Evolutionary conservation across 345 rosid genomes (phyloP).

Genomic region (Adansonia digitata): DNA sequence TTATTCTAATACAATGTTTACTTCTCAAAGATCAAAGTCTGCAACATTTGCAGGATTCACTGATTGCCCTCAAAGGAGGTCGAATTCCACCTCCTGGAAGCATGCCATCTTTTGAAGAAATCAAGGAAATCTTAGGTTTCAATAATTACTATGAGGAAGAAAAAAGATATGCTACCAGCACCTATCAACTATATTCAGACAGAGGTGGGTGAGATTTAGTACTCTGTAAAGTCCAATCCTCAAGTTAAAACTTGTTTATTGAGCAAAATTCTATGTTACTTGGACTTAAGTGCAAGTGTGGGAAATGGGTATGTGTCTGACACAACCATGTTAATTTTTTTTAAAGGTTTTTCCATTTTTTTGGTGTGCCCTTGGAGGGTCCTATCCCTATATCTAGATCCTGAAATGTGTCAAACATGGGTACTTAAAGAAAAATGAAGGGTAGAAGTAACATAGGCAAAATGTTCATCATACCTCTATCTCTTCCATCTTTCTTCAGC

Average conservation of each 20-base stretch:
- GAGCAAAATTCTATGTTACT: background rate
- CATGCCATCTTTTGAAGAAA: conserved; percentile 78
- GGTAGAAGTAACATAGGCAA: no score
- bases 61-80: conserved; percentile 77
- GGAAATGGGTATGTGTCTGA: background rate
- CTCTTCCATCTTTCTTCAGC: background rate
- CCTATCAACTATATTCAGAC: conserved; percentile 31
- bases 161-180: conserved; percentile 46
- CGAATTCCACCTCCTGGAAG: conserved; percentile 90
- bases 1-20: background rate
- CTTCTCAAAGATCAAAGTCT: background rate
- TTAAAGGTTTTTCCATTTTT: background rate
- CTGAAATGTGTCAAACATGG: no score
- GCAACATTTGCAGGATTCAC: conserved; percentile 51
- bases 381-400: background rate
- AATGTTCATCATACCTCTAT: background rate
- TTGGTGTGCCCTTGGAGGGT: background rate
- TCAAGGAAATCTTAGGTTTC: conserved; percentile 71
- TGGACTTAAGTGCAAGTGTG: background rate
- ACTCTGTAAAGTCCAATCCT: background rate
- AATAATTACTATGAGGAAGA: conserved; percentile 74
- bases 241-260: background rate
- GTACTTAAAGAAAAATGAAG: no score
- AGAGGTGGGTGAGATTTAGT: conserved; percentile 42
- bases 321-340: background rate